phyloP scores from a whole-genome alignment of 2,329 filamentous ascomycete genomes.

The Zasmidium cellare region DNA sequence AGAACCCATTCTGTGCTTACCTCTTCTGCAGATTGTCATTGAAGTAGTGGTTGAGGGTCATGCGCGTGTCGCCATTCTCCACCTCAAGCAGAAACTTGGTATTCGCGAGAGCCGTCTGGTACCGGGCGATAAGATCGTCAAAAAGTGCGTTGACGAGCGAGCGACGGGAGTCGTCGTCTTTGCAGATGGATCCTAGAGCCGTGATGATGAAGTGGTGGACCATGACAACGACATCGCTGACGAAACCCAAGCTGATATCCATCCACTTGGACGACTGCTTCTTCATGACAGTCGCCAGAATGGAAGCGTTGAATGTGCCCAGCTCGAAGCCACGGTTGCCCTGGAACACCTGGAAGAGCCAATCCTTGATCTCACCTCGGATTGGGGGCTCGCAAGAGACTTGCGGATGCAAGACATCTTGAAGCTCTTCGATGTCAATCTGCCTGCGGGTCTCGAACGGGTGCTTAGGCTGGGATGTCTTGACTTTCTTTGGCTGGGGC shows the following conservation, averaged over 20 bases:
- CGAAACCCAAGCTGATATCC: conserved; percentile 48
- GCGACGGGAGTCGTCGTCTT: conserved; percentile 44
- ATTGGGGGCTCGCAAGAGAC: conserved; percentile 41
- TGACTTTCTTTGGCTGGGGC: background rate
- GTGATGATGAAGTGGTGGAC: conserved; percentile 55
- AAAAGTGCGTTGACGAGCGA: conserved; percentile 48
- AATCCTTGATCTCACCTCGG: conserved; percentile 2
- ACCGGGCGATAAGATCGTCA: conserved; percentile 48
- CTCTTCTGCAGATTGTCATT: conserved; percentile 45
- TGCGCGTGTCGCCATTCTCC: conserved; percentile 48
- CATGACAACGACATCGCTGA: conserved; percentile 52
- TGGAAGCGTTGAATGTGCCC: conserved; percentile 46
- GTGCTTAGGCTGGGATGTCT: background rate
- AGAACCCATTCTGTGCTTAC: no score
- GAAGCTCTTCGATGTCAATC: conserved; percentile 5
- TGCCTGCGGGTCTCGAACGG: conserved; percentile 4
- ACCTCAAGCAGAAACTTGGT: conserved; percentile 54
- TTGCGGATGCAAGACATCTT: conserved; percentile 39
- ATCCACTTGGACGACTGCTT: conserved; percentile 52
- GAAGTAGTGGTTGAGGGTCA: conserved; percentile 58
- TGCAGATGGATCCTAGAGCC: conserved; percentile 46
- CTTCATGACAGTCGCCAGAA: conserved; percentile 38
- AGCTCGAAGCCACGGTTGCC: conserved; percentile 31
- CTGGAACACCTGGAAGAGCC: conserved; percentile 8
- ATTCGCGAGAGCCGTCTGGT: conserved; percentile 52